phyloP scores from a whole-genome alignment of 768 basidiomycete species.

The Cystobasidium tubakii region DNA sequence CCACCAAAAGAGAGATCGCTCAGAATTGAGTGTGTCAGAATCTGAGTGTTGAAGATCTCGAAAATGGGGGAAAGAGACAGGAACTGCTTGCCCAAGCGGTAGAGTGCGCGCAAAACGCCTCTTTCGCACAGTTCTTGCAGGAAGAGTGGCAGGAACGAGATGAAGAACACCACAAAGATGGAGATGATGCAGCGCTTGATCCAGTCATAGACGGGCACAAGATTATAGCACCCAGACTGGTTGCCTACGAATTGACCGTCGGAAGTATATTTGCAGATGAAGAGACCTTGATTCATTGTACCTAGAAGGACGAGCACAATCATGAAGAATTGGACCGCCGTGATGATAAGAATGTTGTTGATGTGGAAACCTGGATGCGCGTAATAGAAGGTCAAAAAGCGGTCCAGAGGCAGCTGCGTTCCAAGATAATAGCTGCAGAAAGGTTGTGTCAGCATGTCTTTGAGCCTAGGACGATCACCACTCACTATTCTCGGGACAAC shows the following conservation, averaged over 20 bases:
- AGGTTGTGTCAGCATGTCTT: background rate
- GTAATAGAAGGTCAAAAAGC: conserved; percentile 99
- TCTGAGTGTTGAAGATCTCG: conserved; percentile 96
- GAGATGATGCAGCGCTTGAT: conserved; percentile 92
- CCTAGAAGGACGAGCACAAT: conserved; percentile 91
- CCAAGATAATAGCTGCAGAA: conserved; percentile 71
- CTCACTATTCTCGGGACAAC: conserved; percentile 84
- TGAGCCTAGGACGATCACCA: no score
- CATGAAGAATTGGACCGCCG: conserved; percentile 92
- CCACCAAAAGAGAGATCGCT: conserved; percentile 97
- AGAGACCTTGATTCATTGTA: conserved; percentile 73
- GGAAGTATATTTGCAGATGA: conserved; percentile 71
- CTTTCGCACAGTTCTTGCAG: conserved; percentile 83
- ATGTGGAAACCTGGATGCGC: conserved; percentile 99
- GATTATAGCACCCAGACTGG: conserved; percentile 85
- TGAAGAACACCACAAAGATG: conserved; percentile 91
- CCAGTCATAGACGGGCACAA: conserved; percentile 89
- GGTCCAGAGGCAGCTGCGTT: conserved; percentile 93
- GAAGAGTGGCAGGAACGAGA: conserved; percentile 44
- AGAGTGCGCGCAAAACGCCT: conserved; percentile 82
- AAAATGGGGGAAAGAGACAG: conserved; percentile 87
- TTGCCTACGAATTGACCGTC: conserved; percentile 68
- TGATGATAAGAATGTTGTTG: conserved; percentile 97
- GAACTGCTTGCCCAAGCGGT: conserved; percentile 90
- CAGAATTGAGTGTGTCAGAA: conserved; percentile 93